A percentile compares a stretch with the other conserved stretches of the same genome.
These are phyloP conservation scores for Akanthomyces lecanii DNA, from an alignment of 2,329 filamentous ascomycete species.

Conservation along the genomic window DNA sequence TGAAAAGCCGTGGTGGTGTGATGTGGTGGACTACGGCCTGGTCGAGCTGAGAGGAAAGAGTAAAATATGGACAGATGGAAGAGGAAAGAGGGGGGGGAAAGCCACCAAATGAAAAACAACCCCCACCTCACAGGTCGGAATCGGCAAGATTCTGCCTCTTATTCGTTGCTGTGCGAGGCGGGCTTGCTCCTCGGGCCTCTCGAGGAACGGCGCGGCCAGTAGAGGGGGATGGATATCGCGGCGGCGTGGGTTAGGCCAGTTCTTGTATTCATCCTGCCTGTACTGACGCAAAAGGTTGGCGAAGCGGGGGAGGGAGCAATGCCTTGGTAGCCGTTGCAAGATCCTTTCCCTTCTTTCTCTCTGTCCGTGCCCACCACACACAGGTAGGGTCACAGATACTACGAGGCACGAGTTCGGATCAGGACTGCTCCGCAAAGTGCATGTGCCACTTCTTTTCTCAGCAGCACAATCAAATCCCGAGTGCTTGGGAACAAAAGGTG, in stretches of 20 bases:
- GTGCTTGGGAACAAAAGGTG: not conserved
- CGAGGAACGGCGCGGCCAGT: not conserved
- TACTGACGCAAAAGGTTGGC: not conserved
- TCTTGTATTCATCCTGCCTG: not conserved
- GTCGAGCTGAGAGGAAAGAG: not conserved
- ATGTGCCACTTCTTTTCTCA: not conserved
- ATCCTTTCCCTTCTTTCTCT: not conserved
- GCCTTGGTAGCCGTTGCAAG: not conserved
- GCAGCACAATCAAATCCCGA: not conserved
- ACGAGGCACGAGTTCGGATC: constrained; percentile 1
- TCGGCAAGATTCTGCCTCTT: not conserved
- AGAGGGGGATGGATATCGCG: not conserved
- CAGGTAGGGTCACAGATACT: constrained; percentile 8
- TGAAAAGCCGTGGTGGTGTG: constrained; percentile 2
- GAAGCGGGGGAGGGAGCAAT: not conserved
- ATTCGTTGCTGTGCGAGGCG: not conserved
- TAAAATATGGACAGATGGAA: not conserved
- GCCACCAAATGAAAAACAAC: not conserved
- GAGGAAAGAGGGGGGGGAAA: not conserved
- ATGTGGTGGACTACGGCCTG: not conserved
- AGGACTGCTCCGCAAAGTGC: not conserved
- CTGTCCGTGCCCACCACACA: constrained; percentile 7
- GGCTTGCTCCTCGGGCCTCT: not conserved
- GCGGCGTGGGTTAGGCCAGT: not conserved
- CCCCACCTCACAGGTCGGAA: not conserved